Evolutionary conservation across 1,284 basidiomycete genomes (phyloP).

Genomic region (Cutaneotrichosporon sp.): DNA sequence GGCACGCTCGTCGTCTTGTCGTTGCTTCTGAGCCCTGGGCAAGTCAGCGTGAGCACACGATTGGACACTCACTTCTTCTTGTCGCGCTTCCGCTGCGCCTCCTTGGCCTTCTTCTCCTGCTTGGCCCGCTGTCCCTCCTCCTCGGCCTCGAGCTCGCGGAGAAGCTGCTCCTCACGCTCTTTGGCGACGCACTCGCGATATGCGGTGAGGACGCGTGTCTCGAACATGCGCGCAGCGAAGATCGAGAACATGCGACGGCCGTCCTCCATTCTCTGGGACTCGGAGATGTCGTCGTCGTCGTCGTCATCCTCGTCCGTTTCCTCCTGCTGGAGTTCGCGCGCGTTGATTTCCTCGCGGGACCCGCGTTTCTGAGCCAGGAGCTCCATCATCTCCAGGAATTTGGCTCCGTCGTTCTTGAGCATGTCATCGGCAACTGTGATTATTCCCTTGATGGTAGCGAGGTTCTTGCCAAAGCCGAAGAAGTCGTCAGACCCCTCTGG

Average conservation of each 20-base stretch:
- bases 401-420: slow-evolving; percentile 95
- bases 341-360: slow-evolving; percentile 79
- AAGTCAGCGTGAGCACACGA: slow-evolving; percentile 1
- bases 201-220: slow-evolving; percentile 90
- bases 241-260: slow-evolving; percentile 99
- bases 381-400: slow-evolving; percentile 99
- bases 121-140: slow-evolving; percentile 73
- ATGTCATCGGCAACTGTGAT: slow-evolving; percentile 98
- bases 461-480: slow-evolving; percentile 72
- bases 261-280: slow-evolving; percentile 90
- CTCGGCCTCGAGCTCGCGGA: slow-evolving; percentile 87
- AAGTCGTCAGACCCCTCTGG: slow-evolving; percentile 61
- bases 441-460: slow-evolving; percentile 88
- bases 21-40: slow-evolving; percentile 77
- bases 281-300: slow-evolving; percentile 48
- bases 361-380: slow-evolving; percentile 92
- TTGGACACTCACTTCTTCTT: slow-evolving; percentile 49
- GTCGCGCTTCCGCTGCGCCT: slow-evolving; percentile 95
- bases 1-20: slow-evolving; percentile 85
- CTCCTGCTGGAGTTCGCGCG: slow-evolving; percentile 65
- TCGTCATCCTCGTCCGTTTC: slow-evolving; percentile 59
- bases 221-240: slow-evolving; percentile 99
- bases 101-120: slow-evolving; percentile 90
- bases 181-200: slow-evolving; percentile 91
- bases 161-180: slow-evolving; percentile 79